These are phyloP conservation scores for Didymella arachidicola DNA, from an alignment of 2,329 filamentous ascomycete genomes.

Conservation along the genomic window DNA sequence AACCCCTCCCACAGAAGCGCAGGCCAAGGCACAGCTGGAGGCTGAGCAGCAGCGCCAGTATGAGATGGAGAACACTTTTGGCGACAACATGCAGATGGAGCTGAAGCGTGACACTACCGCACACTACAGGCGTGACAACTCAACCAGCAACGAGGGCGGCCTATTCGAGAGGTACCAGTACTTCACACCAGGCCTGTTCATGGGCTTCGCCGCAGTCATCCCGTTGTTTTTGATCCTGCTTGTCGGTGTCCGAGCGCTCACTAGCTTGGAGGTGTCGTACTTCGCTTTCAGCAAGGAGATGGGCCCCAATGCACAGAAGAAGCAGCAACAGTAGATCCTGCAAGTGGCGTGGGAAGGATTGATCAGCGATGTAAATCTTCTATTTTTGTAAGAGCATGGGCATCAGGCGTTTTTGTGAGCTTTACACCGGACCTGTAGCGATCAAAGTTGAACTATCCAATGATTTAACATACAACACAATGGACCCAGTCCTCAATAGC, in stretches of 20 bases:
- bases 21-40: slow-evolving; percentile 33
- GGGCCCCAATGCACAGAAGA: slow-evolving; percentile 88
- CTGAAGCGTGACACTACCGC: slow-evolving; percentile 70
- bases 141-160: slow-evolving; percentile 35
- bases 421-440: slow-evolving; percentile 11
- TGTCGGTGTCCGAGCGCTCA: slow-evolving; percentile 77
- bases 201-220: slow-evolving; percentile 75
- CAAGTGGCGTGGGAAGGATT: not conserved
- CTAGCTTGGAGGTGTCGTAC: slow-evolving; percentile 87
- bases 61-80: slow-evolving; percentile 69
- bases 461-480: slow-evolving; percentile 8
- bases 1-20: slow-evolving; percentile 57
- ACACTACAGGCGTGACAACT: slow-evolving; percentile 36
- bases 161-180: slow-evolving; percentile 95
- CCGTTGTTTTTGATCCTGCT: slow-evolving; percentile 79
- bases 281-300: slow-evolving; percentile 97
- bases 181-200: slow-evolving; percentile 90
- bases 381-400: slow-evolving; percentile 27
- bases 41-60: slow-evolving; percentile 56
- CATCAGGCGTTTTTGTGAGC: slow-evolving; percentile 25
- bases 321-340: slow-evolving; percentile 57
- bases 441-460: slow-evolving; percentile 1
- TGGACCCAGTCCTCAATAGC: not conserved
- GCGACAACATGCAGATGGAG: slow-evolving; percentile 71
- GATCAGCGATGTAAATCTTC: slow-evolving; percentile 22